Evolutionary conservation across 495 filamentous ascomycete species (phyloP).

Genomic region (Penicillium desertorum): DNA sequence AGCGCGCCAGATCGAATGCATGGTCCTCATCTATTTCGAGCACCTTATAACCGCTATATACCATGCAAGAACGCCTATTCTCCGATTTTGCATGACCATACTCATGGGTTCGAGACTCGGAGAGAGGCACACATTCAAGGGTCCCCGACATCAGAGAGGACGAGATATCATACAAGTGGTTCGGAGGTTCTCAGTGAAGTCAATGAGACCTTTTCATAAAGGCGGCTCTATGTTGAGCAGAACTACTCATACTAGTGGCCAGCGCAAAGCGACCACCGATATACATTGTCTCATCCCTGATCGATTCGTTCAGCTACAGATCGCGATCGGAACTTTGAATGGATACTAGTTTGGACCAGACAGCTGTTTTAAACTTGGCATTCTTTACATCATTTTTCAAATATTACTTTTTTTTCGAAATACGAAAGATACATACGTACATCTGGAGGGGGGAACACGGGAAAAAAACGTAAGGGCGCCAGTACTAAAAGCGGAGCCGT

Average conservation of each 20-base stretch:
- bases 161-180: background rate
- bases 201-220: background rate
- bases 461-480: conserved; percentile 2
- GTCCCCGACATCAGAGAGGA: background rate
- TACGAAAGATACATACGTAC: background rate
- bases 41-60: background rate
- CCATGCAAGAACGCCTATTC: background rate
- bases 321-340: background rate
- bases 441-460: background rate
- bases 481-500: conserved; percentile 22
- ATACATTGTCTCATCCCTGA: background rate
- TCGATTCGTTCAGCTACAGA: background rate
- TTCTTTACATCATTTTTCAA: background rate
- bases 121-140: background rate
- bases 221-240: background rate
- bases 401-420: too few relatives aligned
- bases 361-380: background rate
- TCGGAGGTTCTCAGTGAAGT: background rate
- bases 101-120: background rate
- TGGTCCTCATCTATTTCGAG: background rate
- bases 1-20: background rate
- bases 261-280: background rate
- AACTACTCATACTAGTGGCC: background rate
- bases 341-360: background rate
- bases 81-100: background rate